A percentile compares a stretch with the other conserved stretches of the same genome.
phyloP scores from a whole-genome alignment of 768 basidiomycete species.

The Goffeauzyma gilvescens region DNA sequence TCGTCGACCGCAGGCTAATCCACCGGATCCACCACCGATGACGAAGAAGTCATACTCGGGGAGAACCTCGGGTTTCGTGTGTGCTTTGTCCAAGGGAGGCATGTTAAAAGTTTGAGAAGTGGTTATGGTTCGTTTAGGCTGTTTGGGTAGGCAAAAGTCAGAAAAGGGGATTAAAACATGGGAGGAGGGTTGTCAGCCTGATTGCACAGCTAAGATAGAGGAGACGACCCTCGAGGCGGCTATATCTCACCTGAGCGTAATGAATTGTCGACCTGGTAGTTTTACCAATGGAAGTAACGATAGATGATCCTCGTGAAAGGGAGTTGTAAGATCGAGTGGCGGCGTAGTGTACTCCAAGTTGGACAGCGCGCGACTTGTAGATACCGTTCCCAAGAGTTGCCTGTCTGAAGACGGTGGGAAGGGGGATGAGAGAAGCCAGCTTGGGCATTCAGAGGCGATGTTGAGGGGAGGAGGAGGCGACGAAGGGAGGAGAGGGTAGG shows the following conservation, averaged over 20 bases:
- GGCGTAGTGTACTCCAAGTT: too few species aligned
- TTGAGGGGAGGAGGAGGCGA: too few species aligned
- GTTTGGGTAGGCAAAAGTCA: too few species aligned
- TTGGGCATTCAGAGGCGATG: too few species aligned
- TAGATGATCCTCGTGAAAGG: too few species aligned
- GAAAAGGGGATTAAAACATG: too few species aligned
- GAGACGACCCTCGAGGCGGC: not conserved
- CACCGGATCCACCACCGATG: conserved; percentile 86
- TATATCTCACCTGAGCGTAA: not conserved
- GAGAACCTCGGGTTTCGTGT: conserved; percentile 18
- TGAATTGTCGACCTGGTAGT: not conserved
- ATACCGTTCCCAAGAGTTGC: not conserved
- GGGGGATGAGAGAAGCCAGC: conserved; percentile 1
- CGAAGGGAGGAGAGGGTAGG: too few species aligned
- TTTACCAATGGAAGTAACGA: not conserved
- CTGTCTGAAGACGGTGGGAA: not conserved
- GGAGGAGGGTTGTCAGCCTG: not conserved
- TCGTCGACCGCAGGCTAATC: conserved; percentile 68
- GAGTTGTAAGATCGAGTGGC: not conserved
- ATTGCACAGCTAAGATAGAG: not conserved
- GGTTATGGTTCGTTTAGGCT: not conserved
- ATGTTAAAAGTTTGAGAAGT: too few species aligned
- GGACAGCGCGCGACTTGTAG: too few species aligned
- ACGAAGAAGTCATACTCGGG: conserved; percentile 50
- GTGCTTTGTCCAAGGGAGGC: conserved; percentile 24